Conservation (phyloP, 2,329 filamentous ascomycete genomes). For the Sclerotiophoma versabilis region DNA sequence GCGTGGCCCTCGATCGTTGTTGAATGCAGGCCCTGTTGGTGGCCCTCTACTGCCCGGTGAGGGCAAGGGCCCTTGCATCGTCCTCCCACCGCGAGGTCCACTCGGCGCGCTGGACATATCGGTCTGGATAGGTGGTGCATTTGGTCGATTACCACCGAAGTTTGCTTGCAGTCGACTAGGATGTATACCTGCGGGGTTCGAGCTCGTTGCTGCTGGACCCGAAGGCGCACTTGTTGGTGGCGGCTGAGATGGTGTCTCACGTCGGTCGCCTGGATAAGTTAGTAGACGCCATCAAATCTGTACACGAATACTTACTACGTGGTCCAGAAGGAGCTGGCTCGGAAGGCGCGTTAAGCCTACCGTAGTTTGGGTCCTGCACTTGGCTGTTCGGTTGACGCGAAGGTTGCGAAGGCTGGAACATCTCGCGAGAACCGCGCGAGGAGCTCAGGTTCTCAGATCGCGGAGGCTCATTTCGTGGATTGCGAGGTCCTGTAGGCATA, state of each 20-base stretch:
- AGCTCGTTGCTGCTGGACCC: slow-evolving; percentile 31
- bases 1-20: slow-evolving; percentile 34
- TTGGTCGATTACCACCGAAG: slow-evolving; percentile 8
- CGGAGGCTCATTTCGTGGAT: slow-evolving; percentile 47
- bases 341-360: slow-evolving; percentile 55
- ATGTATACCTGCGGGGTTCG: slow-evolving; percentile 58
- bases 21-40: slow-evolving; percentile 45
- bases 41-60: slow-evolving; percentile 40
- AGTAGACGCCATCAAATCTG: not conserved
- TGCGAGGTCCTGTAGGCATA: slow-evolving; percentile 62
- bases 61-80: slow-evolving; percentile 33
- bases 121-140: slow-evolving; percentile 35
- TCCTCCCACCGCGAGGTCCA: slow-evolving; percentile 43
- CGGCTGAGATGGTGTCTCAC: slow-evolving; percentile 34
- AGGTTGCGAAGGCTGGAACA: slow-evolving; percentile 47
- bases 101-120: slow-evolving; percentile 44
- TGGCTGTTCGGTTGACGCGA: slow-evolving; percentile 45
- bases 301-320: slow-evolving; percentile 48
- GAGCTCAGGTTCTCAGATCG: slow-evolving; percentile 10
- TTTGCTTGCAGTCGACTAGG: slow-evolving; percentile 58
- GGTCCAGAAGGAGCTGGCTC: slow-evolving; percentile 64
- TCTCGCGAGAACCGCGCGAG: slow-evolving; percentile 47
- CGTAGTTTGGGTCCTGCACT: slow-evolving; percentile 57
- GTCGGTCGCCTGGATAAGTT: slow-evolving; percentile 33
- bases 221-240: slow-evolving; percentile 44